These are phyloP conservation scores for Globisporangium acanthophoron DNA, from an alignment of 352 stramenopile species.

Conservation along the genomic window DNA sequence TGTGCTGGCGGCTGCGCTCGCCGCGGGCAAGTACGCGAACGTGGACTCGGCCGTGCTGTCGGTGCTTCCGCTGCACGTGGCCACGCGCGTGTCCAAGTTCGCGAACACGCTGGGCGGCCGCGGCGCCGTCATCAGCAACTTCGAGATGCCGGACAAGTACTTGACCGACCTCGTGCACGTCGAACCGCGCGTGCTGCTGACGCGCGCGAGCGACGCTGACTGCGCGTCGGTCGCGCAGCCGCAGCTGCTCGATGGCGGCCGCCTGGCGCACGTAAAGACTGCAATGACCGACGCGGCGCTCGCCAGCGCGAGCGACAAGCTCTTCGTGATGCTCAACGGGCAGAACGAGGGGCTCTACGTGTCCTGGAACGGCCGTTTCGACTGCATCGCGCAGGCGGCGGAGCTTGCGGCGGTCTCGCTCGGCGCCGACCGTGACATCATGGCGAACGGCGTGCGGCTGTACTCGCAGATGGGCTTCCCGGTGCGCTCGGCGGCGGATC, in stretches of 20 bases:
- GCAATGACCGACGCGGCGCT: conserved; percentile 31
- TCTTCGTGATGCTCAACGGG: conserved; percentile 86
- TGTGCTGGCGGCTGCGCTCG: conserved; percentile 11
- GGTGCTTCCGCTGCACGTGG: conserved; percentile 10
- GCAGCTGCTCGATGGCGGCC: conserved; percentile 26
- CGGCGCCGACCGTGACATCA: conserved; percentile 58
- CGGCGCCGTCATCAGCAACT: conserved; percentile 11
- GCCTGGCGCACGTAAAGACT: conserved; percentile 37
- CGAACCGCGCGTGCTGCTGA: conserved; percentile 25
- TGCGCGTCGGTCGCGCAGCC: conserved; percentile 41
- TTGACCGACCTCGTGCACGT: conserved; percentile 41
- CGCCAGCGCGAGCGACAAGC: conserved; percentile 25
- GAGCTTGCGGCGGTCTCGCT: conserved; percentile 46
- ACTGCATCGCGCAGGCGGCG: conserved; percentile 41
- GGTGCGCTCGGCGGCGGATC: conserved; percentile 40
- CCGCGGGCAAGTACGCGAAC: conserved; percentile 7
- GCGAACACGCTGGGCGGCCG: conserved; percentile 5
- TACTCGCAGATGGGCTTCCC: conserved; percentile 66
- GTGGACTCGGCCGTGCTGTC: conserved; percentile 12
- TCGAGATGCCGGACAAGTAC: conserved; percentile 53
- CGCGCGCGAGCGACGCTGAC: conserved; percentile 24
- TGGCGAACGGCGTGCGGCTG: conserved; percentile 65
- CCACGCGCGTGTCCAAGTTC: conserved; percentile 5
- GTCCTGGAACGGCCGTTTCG: conserved; percentile 70
- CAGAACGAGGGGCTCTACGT: conserved; percentile 77